Base-by-base conservation (phyloP, 169 alveolate species). In the Plasmodium berghei region DNA sequence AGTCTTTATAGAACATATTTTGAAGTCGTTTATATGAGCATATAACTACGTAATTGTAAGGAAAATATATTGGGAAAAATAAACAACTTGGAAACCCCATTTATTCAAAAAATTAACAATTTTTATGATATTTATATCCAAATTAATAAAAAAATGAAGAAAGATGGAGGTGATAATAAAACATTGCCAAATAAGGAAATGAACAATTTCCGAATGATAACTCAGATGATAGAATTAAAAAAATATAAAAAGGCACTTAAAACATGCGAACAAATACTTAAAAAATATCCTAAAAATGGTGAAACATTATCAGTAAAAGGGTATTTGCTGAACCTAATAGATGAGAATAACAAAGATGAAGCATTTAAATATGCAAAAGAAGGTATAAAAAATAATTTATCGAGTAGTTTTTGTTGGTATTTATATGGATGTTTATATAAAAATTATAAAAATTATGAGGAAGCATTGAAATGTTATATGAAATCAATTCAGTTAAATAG, bases 351-450 rank as follows among this genome's bases (percentile, higher is more conserved):
- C 46, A 83, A 83, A 28, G 90, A 67, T 9, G 90, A 83, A 28
- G 90, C 90, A 5, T 83, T 83, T 83, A 83, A 67, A 71, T 72
- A 28, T 54, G 61, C 69, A 9, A 83, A 83, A 24, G 90, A 83
- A 67, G 90, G 90, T 18, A 83, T 83, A 66, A 71, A 26, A 42
- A 66, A 83, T 83, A 83, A 83, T 42, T 66, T 83, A 42, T 83
- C 83, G 26, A 83, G 90, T 71, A 62, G 73, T 83, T 83, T 83
- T 71, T 83, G 90, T 61, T 83, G 90, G 90, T 83, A 83, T 71
- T 54, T 83, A 56, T 83, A 83, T 83, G 90, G 90, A 12, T 83
- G 90, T 16, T 71, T 83, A 45, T 83, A 83, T 62, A 83, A 83
- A 69, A 67, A 20, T 5, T 83, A 83, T 26, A 83, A 83, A 58